Evolutionary conservation across 352 stramenopile species (phyloP).

Genomic region (Phytophthora melonis): DNA sequence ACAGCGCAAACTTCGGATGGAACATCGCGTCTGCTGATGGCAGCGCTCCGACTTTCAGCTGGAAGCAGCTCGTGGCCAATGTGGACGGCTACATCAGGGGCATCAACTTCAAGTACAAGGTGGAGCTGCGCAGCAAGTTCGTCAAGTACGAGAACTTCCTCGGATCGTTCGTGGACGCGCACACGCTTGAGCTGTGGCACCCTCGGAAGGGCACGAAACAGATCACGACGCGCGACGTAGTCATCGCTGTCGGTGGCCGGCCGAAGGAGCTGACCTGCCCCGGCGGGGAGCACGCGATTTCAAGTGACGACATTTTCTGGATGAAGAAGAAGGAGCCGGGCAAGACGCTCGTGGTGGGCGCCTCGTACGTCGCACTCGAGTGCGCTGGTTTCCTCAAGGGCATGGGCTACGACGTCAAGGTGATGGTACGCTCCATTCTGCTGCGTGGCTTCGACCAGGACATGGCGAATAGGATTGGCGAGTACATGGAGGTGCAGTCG

Average conservation of each 20-base stretch:
- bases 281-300: conserved; percentile 95
- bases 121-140: conserved; percentile 95
- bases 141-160: conserved; percentile 95
- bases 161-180: conserved; percentile 93
- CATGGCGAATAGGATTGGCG: conserved; percentile 94
- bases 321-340: conserved; percentile 86
- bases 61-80: conserved; percentile 92
- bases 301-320: conserved; percentile 91
- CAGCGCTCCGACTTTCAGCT: conserved; percentile 73
- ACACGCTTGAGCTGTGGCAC: conserved; percentile 95
- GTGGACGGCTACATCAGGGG: conserved; percentile 98
- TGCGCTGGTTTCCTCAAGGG: conserved; percentile 97
- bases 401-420: conserved; percentile 96
- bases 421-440: conserved; percentile 98
- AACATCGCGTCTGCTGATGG: conserved; percentile 26
- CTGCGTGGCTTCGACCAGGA: conserved; percentile 98
- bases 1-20: conserved; percentile 92
- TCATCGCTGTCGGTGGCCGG: conserved; percentile 96
- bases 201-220: conserved; percentile 87
- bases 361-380: conserved; percentile 98
- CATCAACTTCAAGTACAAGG: conserved; percentile 99
- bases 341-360: conserved; percentile 97
- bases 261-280: conserved; percentile 90
- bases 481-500: conserved; percentile 93
- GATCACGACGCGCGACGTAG: conserved; percentile 93